Evolutionary conservation across 129 eudicot species (phyloP).

Genomic region (Pulicaria dysenterica): DNA sequence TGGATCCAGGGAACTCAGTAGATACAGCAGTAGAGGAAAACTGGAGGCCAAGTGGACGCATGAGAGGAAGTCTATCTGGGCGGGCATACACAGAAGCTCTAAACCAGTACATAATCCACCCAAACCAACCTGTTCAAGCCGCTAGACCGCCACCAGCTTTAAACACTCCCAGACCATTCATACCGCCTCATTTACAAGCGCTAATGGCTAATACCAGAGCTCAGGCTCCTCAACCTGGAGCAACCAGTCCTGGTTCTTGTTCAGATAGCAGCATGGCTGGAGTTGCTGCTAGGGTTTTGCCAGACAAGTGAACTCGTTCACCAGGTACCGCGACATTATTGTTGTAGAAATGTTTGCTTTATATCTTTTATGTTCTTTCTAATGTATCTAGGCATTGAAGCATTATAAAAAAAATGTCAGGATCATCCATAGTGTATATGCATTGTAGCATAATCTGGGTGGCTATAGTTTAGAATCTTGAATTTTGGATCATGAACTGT

Average conservation of each 20-base stretch:
- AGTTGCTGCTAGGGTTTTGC: slow-evolving; percentile 15
- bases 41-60: slow-evolving; percentile 82
- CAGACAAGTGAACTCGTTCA: slow-evolving; percentile 1
- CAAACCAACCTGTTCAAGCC: slow-evolving; percentile 57
- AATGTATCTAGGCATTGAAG: background rate
- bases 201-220: slow-evolving; percentile 43
- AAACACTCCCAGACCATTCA: slow-evolving; percentile 43
- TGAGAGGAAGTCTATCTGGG: slow-evolving; percentile 81
- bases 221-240: slow-evolving; percentile 33
- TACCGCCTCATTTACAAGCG: slow-evolving; percentile 43
- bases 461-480: slow-evolving; percentile 14
- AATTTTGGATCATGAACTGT: background rate
- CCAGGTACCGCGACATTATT: slow-evolving; percentile 3
- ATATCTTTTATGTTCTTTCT: background rate
- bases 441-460: slow-evolving; percentile 18
- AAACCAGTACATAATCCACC: slow-evolving; percentile 51
- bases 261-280: slow-evolving; percentile 30
- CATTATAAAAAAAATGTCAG: slow-evolving; percentile 5
- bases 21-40: slow-evolving; percentile 50
- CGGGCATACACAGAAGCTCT: slow-evolving; percentile 58
- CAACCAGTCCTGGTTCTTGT: slow-evolving; percentile 28
- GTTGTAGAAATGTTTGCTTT: slow-evolving; percentile 19
- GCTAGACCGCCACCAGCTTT: slow-evolving; percentile 49
- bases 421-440: slow-evolving; percentile 10
- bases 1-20: slow-evolving; percentile 21